A percentile compares a stretch with the other conserved stretches of the same genome.
Conservation (phyloP, 1,139 yeast species). For the Taiozyma sp. region DNA sequence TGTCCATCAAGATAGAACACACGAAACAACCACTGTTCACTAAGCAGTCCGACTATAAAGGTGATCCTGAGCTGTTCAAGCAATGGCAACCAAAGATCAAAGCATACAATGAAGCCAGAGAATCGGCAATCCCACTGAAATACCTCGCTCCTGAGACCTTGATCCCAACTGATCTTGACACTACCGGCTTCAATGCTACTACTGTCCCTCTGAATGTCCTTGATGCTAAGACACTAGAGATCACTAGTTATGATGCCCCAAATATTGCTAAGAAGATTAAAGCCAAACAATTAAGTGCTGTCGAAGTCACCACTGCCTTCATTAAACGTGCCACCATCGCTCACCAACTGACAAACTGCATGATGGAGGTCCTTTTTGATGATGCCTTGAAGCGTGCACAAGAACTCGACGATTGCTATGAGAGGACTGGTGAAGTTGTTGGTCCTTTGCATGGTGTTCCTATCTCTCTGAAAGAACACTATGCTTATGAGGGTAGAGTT, state of each 20-base stretch:
- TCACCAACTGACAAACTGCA: conserved; percentile 54
- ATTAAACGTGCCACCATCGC: conserved; percentile 40
- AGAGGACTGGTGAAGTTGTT: conserved; percentile 49
- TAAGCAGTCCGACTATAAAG: conserved; percentile 3
- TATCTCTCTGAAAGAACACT: conserved; percentile 72
- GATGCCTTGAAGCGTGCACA: conserved; percentile 54
- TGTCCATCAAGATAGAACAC: conserved; percentile 4
- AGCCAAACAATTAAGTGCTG: conserved; percentile 27
- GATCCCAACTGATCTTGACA: conserved; percentile 34
- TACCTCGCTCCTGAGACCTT: conserved; percentile 32
- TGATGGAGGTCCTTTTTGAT: conserved; percentile 52
- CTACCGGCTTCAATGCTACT: conserved; percentile 31
- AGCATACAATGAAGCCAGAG: conserved; percentile 41
- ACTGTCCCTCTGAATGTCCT: conserved; percentile 38
- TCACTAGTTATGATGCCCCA: conserved; percentile 31
- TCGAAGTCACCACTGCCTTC: conserved; percentile 29
- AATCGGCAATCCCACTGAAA: conserved; percentile 37
- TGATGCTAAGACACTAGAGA: conserved; percentile 27
- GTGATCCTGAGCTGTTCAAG: conserved; percentile 20
- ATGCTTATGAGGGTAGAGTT: conserved; percentile 49
- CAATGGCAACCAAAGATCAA: conserved; percentile 41
- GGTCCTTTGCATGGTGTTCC: conserved; percentile 83
- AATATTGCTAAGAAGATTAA: conserved; percentile 35
- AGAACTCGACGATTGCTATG: conserved; percentile 46
- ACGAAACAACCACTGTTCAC: conserved; percentile 8